Percentiles rank a stretch among this genome's conserved stretches.
Evolutionary conservation across 768 basidiomycete species (phyloP).

Genomic region (Agaricus sinodeliciosus): DNA sequence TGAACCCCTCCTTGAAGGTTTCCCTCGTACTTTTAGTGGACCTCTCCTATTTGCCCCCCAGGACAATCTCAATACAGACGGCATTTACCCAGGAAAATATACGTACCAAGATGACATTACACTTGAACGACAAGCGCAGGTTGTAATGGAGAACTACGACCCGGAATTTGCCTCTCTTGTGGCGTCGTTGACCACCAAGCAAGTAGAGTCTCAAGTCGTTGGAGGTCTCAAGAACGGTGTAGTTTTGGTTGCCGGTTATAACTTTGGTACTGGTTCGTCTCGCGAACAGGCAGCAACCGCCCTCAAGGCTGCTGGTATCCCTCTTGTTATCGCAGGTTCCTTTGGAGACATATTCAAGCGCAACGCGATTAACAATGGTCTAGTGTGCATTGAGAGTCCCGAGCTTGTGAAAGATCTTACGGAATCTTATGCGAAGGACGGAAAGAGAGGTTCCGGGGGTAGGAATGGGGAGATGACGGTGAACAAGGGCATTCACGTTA

Average conservation of each 20-base stretch:
- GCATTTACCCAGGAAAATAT: slow-evolving; percentile 98
- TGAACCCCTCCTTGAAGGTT: slow-evolving; percentile 73
- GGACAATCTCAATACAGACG: slow-evolving; percentile 97
- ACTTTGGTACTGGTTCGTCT: slow-evolving; percentile 98
- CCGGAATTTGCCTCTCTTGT: slow-evolving; percentile 74
- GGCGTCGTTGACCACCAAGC: slow-evolving; percentile 35
- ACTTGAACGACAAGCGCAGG: slow-evolving; percentile 85
- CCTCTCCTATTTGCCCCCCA: slow-evolving; percentile 90
- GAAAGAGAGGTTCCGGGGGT: slow-evolving; percentile 72
- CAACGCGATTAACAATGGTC: slow-evolving; percentile 97
- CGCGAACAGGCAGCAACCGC: slow-evolving; percentile 98
- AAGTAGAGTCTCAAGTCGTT: slow-evolving; percentile 15
- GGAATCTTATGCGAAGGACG: slow-evolving; percentile 61
- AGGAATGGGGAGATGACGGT: slow-evolving; percentile 81
- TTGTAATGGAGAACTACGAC: slow-evolving; percentile 99
- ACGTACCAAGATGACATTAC: slow-evolving; percentile 99
- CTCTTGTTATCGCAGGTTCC: slow-evolving; percentile 92
- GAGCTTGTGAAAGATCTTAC: slow-evolving; percentile 86
- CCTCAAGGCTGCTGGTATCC: slow-evolving; percentile 88
- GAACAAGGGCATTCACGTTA: slow-evolving; percentile 57
- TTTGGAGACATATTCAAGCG: slow-evolving; percentile 99
- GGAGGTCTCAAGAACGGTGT: slow-evolving; percentile 48
- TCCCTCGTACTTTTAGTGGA: slow-evolving; percentile 80
- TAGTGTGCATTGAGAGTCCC: slow-evolving; percentile 91
- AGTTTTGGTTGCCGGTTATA: slow-evolving; percentile 88